A percentile compares a stretch with the other conserved stretches of the same genome.
phyloP scores from a whole-genome alignment of 2,329 filamentous ascomycete genomes.

The Alternaria alternata region DNA sequence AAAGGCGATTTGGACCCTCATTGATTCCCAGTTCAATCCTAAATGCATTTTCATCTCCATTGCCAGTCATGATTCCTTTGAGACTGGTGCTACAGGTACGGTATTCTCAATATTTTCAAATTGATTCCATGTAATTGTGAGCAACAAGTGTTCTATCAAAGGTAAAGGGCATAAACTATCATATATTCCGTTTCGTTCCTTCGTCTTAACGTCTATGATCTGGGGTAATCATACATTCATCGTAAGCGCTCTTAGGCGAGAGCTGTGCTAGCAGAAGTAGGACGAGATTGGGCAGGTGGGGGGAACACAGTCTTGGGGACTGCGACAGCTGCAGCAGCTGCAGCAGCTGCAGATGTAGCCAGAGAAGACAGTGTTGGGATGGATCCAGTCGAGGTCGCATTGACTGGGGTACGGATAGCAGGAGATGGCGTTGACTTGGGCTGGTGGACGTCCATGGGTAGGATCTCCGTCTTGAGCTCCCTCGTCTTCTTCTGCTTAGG shows the following conservation, averaged over 20 bases:
- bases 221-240: slow-evolving; percentile 9
- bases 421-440: slow-evolving; percentile 42
- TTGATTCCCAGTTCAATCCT: not conserved
- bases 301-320: slow-evolving; percentile 7
- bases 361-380: slow-evolving; percentile 16
- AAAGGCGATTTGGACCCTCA: not conserved
- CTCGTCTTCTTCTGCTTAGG: slow-evolving; percentile 70
- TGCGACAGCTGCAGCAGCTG: not conserved
- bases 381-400: slow-evolving; percentile 7
- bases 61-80: not conserved
- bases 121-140: not conserved
- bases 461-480: slow-evolving; percentile 68
- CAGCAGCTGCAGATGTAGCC: slow-evolving; percentile 6
- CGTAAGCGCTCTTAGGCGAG: slow-evolving; percentile 3
- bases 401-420: slow-evolving; percentile 15
- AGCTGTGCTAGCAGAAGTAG: slow-evolving; percentile 9
- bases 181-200: slow-evolving; percentile 6
- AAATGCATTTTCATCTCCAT: not conserved
- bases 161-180: slow-evolving; percentile 7
- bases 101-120: not conserved
- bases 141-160: not conserved
- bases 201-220: not conserved
- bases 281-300: slow-evolving; percentile 1
- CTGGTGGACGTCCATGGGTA: slow-evolving; percentile 55
- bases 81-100: not conserved